Evolutionary conservation across 73 alveolate species (phyloP).

Genomic region (Tetrahymena malaccensis): DNA sequence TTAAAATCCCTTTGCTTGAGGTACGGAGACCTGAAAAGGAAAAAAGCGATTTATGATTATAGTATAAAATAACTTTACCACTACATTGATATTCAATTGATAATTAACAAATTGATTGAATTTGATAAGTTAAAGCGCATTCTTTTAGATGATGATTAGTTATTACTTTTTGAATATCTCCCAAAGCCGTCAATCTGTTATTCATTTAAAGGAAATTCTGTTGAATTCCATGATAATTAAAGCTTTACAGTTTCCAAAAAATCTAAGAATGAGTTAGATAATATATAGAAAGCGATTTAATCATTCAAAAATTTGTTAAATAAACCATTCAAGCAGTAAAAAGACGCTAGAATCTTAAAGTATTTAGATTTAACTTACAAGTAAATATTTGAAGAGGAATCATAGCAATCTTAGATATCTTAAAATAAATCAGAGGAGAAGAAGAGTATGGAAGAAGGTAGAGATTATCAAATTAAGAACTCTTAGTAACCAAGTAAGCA

Average conservation of each 20-base stretch:
- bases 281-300: neutral
- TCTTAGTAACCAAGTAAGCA: no score
- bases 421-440: no score
- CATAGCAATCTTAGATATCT: no score
- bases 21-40: neutral
- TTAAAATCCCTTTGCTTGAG: neutral
- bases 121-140: neutral
- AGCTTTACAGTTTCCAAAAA: neutral
- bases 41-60: neutral
- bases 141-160: neutral
- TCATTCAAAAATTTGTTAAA: neutral
- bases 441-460: no score
- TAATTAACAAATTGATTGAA: neutral
- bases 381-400: neutral
- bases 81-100: neutral
- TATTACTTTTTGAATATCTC: neutral
- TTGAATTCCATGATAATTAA: neutral
- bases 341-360: neutral
- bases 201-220: neutral
- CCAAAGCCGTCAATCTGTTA: neutral
- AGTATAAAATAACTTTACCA: neutral
- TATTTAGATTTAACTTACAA: neutral
- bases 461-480: no score
- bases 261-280: neutral
- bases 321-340: neutral